Evolutionary conservation across 1,284 basidiomycete genomes (phyloP).

Genomic region (Gymnopus androsaceus): DNA sequence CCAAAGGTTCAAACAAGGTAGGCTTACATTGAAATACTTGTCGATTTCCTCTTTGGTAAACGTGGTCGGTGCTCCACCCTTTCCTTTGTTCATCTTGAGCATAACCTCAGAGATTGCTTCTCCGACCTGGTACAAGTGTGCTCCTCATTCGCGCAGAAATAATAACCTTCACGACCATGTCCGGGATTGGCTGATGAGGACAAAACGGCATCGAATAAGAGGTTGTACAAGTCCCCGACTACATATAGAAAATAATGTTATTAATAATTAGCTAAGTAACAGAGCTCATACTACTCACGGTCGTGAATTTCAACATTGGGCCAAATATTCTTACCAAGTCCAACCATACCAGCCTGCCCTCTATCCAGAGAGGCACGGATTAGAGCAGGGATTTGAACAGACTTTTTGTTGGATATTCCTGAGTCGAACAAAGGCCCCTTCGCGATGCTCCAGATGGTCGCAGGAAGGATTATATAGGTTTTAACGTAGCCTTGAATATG

Average conservation of each 20-base stretch:
- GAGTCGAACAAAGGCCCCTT: constrained; percentile 40
- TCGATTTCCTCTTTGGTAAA: constrained; percentile 36
- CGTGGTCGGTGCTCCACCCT: constrained; percentile 32
- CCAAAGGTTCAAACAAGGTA: not conserved
- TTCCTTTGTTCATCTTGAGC: constrained; percentile 29
- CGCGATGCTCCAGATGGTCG: constrained; percentile 47
- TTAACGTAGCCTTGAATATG: constrained; percentile 42
- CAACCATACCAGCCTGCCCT: constrained; percentile 45
- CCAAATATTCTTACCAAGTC: constrained; percentile 49
- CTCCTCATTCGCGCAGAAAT: constrained; percentile 30
- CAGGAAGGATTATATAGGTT: constrained; percentile 46
- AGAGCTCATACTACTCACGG: constrained; percentile 29
- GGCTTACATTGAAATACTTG: constrained; percentile 26
- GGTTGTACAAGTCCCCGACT: constrained; percentile 44
- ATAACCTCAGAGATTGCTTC: constrained; percentile 37
- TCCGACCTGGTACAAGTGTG: constrained; percentile 22
- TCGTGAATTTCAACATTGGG: constrained; percentile 48
- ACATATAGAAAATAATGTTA: not conserved
- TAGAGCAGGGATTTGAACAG: constrained; percentile 42
- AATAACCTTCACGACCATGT: constrained; percentile 31
- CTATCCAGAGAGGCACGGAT: constrained; percentile 38
- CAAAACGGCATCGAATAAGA: constrained; percentile 42
- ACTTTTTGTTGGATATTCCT: constrained; percentile 44
- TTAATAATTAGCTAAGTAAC: constrained; percentile 3
- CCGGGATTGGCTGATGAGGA: constrained; percentile 17